Evolutionary conservation across 2,329 filamentous ascomycete species (phyloP), one percentile per base, ranked within the genome.

Genomic region (Pezicula rhizophila): DNA sequence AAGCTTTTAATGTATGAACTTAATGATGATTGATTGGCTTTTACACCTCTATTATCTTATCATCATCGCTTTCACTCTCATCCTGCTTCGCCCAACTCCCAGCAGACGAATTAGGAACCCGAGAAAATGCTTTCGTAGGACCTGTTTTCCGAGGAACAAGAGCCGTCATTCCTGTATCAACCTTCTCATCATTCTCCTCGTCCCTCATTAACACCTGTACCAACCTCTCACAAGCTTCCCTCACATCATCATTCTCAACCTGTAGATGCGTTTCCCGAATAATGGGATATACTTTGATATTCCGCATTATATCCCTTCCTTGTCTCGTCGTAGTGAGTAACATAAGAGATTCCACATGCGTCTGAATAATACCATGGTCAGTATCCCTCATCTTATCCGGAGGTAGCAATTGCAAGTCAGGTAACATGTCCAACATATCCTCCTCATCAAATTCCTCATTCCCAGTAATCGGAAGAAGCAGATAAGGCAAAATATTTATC

Each of bases 371-470:
- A 42, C 80, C 78, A 14, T 70, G 67, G 60, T 96, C 89, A 3
- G 76, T 67, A 55, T 99, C 93, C 37, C 92, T 80, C 68, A 85
- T 75, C 74, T 99, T 97, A 63, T 96, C 90, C 0, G 90, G 87
- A 0, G 90, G 86, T 10, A 97, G 75, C 0, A 97, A 77, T 68
- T 97, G 92, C 54, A 96, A 74, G 65, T 97, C 93, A 0, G 90
- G 84, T 10, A 95, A 75, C 89, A 99, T 95, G 35, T 78, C 81
- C 63, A 89, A 78, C 50, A 80, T 86, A 57, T 99, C 93, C 43
- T 96, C 89, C 33, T 91, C 87, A 15, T 84, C 76, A 64, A 92
- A 96, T 63, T 93, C 88, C 65, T 97, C 93, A 31, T 79, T 83
- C 0, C 92, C 92, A 60, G 86, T 92, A 42, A 97, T 83, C 0